Conservation (phyloP, 495 filamentous ascomycete genomes). For the Xylaria nigripes region DNA sequence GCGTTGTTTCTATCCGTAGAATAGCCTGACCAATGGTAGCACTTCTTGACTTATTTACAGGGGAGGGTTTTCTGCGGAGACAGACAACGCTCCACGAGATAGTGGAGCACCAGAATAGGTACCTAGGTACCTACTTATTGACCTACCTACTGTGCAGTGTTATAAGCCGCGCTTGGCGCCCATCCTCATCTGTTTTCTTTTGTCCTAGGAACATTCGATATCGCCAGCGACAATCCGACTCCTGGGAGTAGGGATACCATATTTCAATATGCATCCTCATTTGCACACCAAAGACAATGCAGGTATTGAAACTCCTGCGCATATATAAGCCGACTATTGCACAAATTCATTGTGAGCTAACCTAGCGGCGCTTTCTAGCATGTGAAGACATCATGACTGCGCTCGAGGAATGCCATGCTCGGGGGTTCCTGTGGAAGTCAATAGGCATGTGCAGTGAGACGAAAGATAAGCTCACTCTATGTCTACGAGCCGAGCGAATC, state of each 20-base stretch:
- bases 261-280: conserved; percentile 83
- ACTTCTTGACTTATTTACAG: no score
- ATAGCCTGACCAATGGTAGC: no score
- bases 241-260: neutral
- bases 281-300: conserved; percentile 83
- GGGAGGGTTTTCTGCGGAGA: no score
- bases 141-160: no score
- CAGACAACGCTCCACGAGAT: no score
- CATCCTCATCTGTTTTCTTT: neutral
- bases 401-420: conserved; percentile 91
- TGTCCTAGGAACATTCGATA: conserved; percentile 3
- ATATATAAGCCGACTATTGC: neutral
- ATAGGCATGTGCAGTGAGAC: conserved; percentile 82
- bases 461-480: conserved; percentile 73
- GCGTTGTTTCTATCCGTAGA: no score
- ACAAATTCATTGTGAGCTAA: neutral
- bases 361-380: conserved; percentile 39
- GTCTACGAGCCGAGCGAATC: conserved; percentile 67
- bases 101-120: no score
- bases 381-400: conserved; percentile 89
- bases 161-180: no score
- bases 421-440: conserved; percentile 81
- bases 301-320: conserved; percentile 44
- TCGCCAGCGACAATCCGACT: conserved; percentile 3
- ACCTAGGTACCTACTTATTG: neutral